These are phyloP conservation scores for Leccinum arenicola DNA, from an alignment of 768 basidiomycete genomes.

Conservation along the genomic window DNA sequence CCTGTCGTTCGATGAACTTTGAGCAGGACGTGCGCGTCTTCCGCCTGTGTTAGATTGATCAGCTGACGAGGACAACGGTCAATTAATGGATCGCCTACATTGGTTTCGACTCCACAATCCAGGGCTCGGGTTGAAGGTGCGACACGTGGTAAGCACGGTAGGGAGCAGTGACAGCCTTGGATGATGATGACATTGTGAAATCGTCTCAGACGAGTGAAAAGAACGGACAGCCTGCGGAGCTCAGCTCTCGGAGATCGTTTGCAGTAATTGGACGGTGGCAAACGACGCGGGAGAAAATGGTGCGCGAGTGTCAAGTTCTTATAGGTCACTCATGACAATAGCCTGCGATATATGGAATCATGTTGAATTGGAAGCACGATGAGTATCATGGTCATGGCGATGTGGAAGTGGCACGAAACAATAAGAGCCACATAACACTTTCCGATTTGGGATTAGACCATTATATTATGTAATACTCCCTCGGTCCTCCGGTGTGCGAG, in stretches of 20 bases:
- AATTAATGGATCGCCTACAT: constrained; percentile 14
- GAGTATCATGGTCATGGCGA: constrained; percentile 1
- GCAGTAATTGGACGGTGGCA: neutral
- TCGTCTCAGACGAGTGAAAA: constrained; percentile 29
- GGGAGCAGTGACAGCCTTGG: constrained; percentile 6
- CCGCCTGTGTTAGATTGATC: constrained; percentile 12
- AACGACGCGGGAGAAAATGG: neutral
- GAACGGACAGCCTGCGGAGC: constrained; percentile 20
- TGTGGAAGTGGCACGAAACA: constrained; percentile 6
- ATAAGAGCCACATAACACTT: constrained; percentile 22
- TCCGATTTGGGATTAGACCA: constrained; percentile 14
- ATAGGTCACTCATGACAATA: constrained; percentile 22
- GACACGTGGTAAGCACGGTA: constrained; percentile 14
- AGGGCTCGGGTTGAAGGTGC: constrained; percentile 18
- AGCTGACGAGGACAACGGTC: neutral
- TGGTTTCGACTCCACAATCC: constrained; percentile 25
- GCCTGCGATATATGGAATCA: neutral
- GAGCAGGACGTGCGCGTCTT: constrained; percentile 33
- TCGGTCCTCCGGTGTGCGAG: neutral
- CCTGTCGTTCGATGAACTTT: constrained; percentile 55
- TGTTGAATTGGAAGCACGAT: neutral
- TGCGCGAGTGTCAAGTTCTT: constrained; percentile 5
- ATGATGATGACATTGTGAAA: constrained; percentile 8
- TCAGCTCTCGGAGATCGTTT: constrained; percentile 24
- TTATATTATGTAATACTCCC: neutral